phyloP scores from a whole-genome alignment of 805 yeast species.

The Clavispora vitiphila region DNA sequence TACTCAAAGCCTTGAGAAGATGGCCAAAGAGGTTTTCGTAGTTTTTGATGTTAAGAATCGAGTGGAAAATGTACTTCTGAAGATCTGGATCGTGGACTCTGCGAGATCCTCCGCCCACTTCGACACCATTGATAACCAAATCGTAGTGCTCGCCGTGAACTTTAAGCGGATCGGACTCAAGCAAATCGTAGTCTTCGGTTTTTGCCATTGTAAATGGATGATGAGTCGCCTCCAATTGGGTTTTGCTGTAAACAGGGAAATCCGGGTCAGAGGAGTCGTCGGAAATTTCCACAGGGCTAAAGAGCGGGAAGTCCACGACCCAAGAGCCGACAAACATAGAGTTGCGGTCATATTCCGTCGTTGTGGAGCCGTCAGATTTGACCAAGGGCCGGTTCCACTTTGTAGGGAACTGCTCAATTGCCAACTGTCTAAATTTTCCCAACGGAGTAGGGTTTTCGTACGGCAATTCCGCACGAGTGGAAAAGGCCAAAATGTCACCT shows the following conservation, averaged over 20 bases:
- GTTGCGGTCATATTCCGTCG: conserved; percentile 12
- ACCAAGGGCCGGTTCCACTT: conserved; percentile 42
- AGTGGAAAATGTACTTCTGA: conserved; percentile 67
- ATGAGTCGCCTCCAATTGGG: conserved; percentile 66
- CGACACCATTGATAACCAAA: conserved; percentile 88
- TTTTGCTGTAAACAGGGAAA: conserved; percentile 59
- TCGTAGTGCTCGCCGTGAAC: conserved; percentile 93
- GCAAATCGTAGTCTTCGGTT: conserved; percentile 55
- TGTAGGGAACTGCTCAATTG: conserved; percentile 51
- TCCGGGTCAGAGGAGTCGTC: conserved; percentile 17
- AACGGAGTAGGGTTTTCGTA: conserved; percentile 96
- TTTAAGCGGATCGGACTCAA: conserved; percentile 51
- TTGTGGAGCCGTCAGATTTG: conserved; percentile 10
- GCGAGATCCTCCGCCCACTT: conserved; percentile 95
- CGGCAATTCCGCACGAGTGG: conserved; percentile 64
- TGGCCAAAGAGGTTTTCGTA: conserved; percentile 77
- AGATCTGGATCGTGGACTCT: conserved; percentile 84
- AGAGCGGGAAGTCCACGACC: conserved; percentile 91
- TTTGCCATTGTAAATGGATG: conserved; percentile 97
- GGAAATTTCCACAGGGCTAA: conserved; percentile 60
- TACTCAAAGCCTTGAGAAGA: conserved; percentile 67
- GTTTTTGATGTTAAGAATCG: conserved; percentile 55
- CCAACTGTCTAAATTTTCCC: conserved; percentile 77
- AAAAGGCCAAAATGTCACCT: conserved; percentile 74
- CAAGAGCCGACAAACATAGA: conserved; percentile 62